Percentiles rank a stretch among this genome's conserved stretches.
These are phyloP conservation scores for Exobasidium rhododendri DNA, from an alignment of 1,284 basidiomycete genomes.

Conservation along the genomic window DNA sequence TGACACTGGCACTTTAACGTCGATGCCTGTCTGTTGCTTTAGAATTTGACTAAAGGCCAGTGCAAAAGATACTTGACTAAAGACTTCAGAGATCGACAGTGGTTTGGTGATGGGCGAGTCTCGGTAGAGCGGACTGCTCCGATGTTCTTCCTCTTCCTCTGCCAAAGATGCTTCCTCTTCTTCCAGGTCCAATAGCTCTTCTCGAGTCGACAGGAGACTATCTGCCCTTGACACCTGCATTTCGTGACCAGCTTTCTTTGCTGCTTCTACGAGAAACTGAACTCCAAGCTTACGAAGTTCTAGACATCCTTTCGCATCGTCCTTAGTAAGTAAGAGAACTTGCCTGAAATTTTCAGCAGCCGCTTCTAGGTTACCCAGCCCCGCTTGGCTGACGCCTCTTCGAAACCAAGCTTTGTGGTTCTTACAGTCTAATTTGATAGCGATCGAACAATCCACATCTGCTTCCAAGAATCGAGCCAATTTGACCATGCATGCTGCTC, in stretches of 20 bases:
- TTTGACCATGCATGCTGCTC: conserved; percentile 26
- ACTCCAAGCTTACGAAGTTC: conserved; percentile 17
- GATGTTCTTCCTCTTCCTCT: not conserved
- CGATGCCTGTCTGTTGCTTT: conserved; percentile 4
- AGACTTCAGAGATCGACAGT: not conserved
- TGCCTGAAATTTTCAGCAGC: conserved; percentile 23
- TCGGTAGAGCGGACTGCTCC: too few relatives aligned
- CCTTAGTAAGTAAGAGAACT: conserved; percentile 16
- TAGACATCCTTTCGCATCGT: conserved; percentile 12
- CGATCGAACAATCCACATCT: conserved; percentile 22
- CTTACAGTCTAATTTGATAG: conserved; percentile 18
- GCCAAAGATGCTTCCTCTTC: not conserved
- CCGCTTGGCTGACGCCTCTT: conserved; percentile 19
- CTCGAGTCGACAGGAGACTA: not conserved
- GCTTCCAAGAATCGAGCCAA: conserved; percentile 20
- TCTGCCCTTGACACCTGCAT: not conserved
- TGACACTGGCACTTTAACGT: conserved; percentile 5
- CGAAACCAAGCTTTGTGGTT: conserved; percentile 30
- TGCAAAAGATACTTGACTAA: conserved; percentile 3
- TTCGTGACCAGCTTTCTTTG: not conserved
- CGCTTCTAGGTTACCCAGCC: conserved; percentile 15
- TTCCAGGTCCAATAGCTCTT: not conserved
- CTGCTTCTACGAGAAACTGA: not conserved
- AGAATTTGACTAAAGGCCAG: conserved; percentile 1
- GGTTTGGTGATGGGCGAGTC: too few relatives aligned